Percentiles rank a stretch among this genome's conserved stretches.
These are phyloP conservation scores for Ophiostoma populinum DNA, from an alignment of 2,329 filamentous ascomycete genomes.

Conservation along the genomic window DNA sequence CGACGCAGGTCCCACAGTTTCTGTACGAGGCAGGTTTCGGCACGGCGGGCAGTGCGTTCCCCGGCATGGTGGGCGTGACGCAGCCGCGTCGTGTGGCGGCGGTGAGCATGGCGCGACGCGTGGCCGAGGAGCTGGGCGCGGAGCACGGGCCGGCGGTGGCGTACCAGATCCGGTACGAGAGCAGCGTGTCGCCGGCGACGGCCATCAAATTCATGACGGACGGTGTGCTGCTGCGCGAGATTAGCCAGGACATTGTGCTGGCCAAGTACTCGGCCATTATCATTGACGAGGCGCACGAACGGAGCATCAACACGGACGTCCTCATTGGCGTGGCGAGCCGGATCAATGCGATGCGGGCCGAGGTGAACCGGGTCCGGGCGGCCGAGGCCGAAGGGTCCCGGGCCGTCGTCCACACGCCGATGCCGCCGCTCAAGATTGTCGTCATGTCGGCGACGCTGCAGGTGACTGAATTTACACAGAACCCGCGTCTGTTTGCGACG, in stretches of 20 bases:
- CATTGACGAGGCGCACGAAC: slow-evolving; percentile 92
- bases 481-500: slow-evolving; percentile 57
- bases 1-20: too few species aligned
- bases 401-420: slow-evolving; percentile 38
- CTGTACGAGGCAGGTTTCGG: too few species aligned
- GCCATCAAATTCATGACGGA: slow-evolving; percentile 99
- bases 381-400: background rate
- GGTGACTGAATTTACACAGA: slow-evolving; percentile 79
- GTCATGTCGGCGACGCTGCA: slow-evolving; percentile 96
- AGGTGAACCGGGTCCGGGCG: slow-evolving; percentile 27
- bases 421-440: slow-evolving; percentile 73
- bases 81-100: slow-evolving; percentile 90
- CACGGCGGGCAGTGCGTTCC: slow-evolving; percentile 47
- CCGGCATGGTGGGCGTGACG: too few species aligned
- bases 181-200: slow-evolving; percentile 60
- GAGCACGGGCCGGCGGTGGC: slow-evolving; percentile 61
- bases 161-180: slow-evolving; percentile 92
- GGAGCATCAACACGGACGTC: slow-evolving; percentile 95
- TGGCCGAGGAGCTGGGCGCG: slow-evolving; percentile 61
- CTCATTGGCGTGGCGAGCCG: slow-evolving; percentile 93
- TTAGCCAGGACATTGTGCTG: slow-evolving; percentile 74
- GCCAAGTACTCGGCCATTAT: slow-evolving; percentile 85
- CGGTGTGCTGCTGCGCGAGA: slow-evolving; percentile 81
- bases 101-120: slow-evolving; percentile 90
- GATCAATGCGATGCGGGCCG: slow-evolving; percentile 67